Conservation (phyloP, 2,329 filamentous ascomycete genomes). For the Hypoxylon sp. region DNA sequence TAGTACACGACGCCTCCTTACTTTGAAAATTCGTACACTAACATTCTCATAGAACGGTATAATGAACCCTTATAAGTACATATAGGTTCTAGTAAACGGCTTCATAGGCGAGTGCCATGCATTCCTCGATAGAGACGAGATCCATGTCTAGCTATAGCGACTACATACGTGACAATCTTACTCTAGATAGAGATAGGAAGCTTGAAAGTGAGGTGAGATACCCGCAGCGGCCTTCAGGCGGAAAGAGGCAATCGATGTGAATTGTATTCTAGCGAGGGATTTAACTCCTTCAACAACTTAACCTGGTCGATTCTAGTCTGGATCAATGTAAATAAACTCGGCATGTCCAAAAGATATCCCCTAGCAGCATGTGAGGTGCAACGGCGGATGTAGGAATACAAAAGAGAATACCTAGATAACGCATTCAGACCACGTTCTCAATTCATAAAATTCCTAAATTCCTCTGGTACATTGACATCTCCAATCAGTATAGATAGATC, state of each 20-base stretch:
- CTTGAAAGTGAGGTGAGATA: not conserved
- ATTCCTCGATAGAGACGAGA: not conserved
- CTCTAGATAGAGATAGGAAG: not conserved
- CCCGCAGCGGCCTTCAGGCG: not conserved
- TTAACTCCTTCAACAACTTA: constrained; percentile 26
- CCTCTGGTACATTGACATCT: too few species aligned
- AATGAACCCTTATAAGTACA: constrained; percentile 99
- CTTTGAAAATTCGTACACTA: constrained; percentile 32
- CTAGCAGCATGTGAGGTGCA: constrained; percentile 2
- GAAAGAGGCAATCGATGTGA: not conserved
- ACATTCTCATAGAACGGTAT: constrained; percentile 84
- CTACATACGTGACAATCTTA: not conserved
- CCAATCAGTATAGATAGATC: too few species aligned
- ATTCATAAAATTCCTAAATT: not conserved
- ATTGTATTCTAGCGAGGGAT: constrained; percentile 5
- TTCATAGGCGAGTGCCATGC: not conserved
- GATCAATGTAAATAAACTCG: constrained; percentile 9
- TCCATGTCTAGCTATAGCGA: not conserved
- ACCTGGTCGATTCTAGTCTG: not conserved
- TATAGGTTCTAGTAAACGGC: constrained; percentile 60
- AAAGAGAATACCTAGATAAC: not conserved
- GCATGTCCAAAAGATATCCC: constrained; percentile 9
- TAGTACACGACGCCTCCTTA: constrained; percentile 59
- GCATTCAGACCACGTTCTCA: not conserved
- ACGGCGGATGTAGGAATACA: not conserved